Evolutionary conservation across 2,329 filamentous ascomycete species (phyloP).

Genomic region (Aspergillus novofumigatus): DNA sequence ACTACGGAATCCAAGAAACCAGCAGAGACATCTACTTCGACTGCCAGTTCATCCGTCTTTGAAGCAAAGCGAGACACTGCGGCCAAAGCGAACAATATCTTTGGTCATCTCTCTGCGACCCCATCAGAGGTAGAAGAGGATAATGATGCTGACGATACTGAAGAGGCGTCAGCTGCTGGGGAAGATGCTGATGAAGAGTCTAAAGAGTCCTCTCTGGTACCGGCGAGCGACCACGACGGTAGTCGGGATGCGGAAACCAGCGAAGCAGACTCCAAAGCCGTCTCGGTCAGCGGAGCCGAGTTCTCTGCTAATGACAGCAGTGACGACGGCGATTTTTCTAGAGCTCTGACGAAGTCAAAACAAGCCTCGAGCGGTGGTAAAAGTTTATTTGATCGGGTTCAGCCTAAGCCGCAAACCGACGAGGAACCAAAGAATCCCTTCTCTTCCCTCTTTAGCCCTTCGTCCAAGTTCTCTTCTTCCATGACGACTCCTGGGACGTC

Average conservation of each 20-base stretch:
- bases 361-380: slow-evolving; percentile 20
- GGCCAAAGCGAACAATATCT: slow-evolving; percentile 32
- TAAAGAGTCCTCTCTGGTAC: slow-evolving; percentile 14
- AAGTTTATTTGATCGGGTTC: slow-evolving; percentile 35
- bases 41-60: slow-evolving; percentile 23
- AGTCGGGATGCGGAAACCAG: slow-evolving; percentile 1
- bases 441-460: slow-evolving; percentile 20
- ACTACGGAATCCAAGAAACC: slow-evolving; percentile 17
- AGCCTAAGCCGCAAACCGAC: slow-evolving; percentile 21
- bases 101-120: slow-evolving; percentile 33
- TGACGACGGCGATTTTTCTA: slow-evolving; percentile 21
- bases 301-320: slow-evolving; percentile 18
- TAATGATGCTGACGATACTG: slow-evolving; percentile 25
- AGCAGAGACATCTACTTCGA: slow-evolving; percentile 12
- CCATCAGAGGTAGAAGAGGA: slow-evolving; percentile 23
- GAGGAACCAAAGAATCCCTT: slow-evolving; percentile 14
- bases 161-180: slow-evolving; percentile 20
- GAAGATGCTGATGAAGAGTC: slow-evolving; percentile 16
- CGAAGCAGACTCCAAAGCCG: slow-evolving; percentile 6
- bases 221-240: slow-evolving; percentile 10
- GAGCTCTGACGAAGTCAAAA: slow-evolving; percentile 20
- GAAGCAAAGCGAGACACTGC: slow-evolving; percentile 24
- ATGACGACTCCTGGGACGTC: slow-evolving; percentile 20
- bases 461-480: slow-evolving; percentile 22
- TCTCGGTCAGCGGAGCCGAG: slow-evolving; percentile 7